These are phyloP conservation scores for Citrullus amarus DNA, from an alignment of 306 rosid genomes.

Conservation along the genomic window DNA sequence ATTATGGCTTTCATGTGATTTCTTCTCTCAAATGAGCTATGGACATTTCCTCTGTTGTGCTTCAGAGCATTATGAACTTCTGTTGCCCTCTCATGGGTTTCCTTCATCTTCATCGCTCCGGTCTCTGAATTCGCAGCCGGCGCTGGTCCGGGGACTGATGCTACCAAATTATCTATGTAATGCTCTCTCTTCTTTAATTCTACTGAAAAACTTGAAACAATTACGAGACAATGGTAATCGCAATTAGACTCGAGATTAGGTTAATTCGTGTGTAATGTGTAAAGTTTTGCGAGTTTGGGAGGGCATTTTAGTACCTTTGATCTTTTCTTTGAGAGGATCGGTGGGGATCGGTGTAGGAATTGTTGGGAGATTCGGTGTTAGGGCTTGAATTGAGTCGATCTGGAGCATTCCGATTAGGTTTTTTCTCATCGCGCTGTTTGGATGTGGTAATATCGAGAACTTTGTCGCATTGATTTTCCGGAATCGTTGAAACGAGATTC, in stretches of 20 bases:
- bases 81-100: constrained; percentile 29
- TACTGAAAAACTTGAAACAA: constrained; percentile 18
- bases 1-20: constrained; percentile 18
- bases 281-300: not conserved
- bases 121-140: constrained; percentile 18
- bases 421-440: not conserved
- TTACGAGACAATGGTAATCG: not conserved
- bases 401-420: not conserved
- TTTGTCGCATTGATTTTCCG: not conserved
- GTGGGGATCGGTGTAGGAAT: not conserved
- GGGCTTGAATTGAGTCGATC: not conserved
- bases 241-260: not conserved
- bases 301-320: constrained; percentile 1
- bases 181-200: constrained; percentile 24
- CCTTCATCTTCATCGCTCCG: constrained; percentile 33
- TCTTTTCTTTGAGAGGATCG: not conserved
- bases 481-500: constrained; percentile 8
- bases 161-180: constrained; percentile 32
- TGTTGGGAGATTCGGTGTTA: not conserved
- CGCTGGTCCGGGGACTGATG: constrained; percentile 32
- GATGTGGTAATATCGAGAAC: not conserved
- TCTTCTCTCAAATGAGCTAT: constrained; percentile 32
- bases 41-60: constrained; percentile 38
- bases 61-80: constrained; percentile 42
- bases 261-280: not conserved